Conservation (phyloP, 2,329 filamentous ascomycete species). For the Alternaria infectoria region DNA sequence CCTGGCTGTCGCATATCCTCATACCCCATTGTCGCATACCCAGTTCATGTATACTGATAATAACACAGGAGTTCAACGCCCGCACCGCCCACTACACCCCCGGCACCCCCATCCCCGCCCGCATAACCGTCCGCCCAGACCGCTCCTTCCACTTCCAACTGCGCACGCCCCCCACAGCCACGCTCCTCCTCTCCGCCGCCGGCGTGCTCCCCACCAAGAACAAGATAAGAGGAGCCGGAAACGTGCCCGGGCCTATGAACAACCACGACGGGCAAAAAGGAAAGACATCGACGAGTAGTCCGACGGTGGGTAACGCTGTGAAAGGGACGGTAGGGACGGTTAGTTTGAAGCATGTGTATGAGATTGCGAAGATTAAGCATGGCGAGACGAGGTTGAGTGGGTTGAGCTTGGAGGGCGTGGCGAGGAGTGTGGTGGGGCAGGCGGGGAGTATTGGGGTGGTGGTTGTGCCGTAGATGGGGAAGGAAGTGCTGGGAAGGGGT, state of each 20-base stretch:
- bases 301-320: constrained; percentile 64
- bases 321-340: constrained; percentile 82
- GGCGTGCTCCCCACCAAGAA: constrained; percentile 76
- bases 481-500: not conserved
- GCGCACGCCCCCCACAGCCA: constrained; percentile 92
- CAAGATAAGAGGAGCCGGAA: constrained; percentile 73
- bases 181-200: constrained; percentile 83
- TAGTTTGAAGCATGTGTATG: constrained; percentile 93
- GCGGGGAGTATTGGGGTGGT: constrained; percentile 58
- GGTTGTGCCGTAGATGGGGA: constrained; percentile 52
- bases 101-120: constrained; percentile 87
- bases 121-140: constrained; percentile 90
- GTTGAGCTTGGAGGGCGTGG: constrained; percentile 83
- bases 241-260: constrained; percentile 55
- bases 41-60: not conserved
- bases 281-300: constrained; percentile 38
- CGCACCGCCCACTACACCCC: constrained; percentile 81
- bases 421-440: constrained; percentile 71
- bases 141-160: constrained; percentile 92
- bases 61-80: constrained; percentile 83
- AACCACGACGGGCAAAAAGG: constrained; percentile 49
- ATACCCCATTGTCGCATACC: not conserved
- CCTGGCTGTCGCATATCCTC: not conserved
- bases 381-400: constrained; percentile 58
- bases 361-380: constrained; percentile 96